A percentile compares a stretch with the other conserved stretches of the same genome.
Conservation (phyloP, 2,329 filamentous ascomycete genomes). For the Zymoseptoria passerinii region DNA sequence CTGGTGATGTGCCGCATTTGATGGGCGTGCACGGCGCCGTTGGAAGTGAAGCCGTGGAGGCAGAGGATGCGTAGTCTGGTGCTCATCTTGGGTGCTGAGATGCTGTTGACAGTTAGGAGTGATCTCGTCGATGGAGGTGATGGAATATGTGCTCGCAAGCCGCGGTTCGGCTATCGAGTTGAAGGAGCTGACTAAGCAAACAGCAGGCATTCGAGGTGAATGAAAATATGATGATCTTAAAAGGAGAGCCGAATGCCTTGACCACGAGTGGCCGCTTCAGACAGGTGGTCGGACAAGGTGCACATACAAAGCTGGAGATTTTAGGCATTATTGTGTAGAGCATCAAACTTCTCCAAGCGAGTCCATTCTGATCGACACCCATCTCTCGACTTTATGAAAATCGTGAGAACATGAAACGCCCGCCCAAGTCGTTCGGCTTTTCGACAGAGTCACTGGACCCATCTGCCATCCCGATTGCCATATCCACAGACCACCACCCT, state of each 20-base stretch:
- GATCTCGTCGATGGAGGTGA: background rate
- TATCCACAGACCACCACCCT: too few species aligned
- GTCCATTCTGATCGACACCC: too few species aligned
- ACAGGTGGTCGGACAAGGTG: too few species aligned
- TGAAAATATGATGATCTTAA: background rate
- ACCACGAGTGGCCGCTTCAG: too few species aligned
- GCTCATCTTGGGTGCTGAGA: background rate
- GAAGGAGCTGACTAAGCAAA: background rate
- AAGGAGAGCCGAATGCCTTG: too few species aligned
- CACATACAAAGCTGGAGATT: too few species aligned
- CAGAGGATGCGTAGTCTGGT: slow-evolving; percentile 14
- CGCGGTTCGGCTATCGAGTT: background rate
- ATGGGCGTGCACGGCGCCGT: slow-evolving; percentile 14
- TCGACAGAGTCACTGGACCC: too few species aligned
- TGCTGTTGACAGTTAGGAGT: background rate
- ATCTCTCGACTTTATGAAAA: too few species aligned
- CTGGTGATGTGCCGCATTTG: slow-evolving; percentile 14
- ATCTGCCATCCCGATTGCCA: background rate
- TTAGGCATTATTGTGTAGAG: too few species aligned
- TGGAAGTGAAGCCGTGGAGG: slow-evolving; percentile 19
- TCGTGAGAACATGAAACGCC: too few species aligned
- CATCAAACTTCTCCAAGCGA: too few species aligned
- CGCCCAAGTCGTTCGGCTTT: too few species aligned
- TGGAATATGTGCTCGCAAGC: background rate
- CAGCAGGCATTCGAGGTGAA: background rate